Percentiles rank a stretch among this genome's conserved stretches.
phyloP scores from a whole-genome alignment of 768 basidiomycete genomes.

The Steccherinum ochraceum region DNA sequence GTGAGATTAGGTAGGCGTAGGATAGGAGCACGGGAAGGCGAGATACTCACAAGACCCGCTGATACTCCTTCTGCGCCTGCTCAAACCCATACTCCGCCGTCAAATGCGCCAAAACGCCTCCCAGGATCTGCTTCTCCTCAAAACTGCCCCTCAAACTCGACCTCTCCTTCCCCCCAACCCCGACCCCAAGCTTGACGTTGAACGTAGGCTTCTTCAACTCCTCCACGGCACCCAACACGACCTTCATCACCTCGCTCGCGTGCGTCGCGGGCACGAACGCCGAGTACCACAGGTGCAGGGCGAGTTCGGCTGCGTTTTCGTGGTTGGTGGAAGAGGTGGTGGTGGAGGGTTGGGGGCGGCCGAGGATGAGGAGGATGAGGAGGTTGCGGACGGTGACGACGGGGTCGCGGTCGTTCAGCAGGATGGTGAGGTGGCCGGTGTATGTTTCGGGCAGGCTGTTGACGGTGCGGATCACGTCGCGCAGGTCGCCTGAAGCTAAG shows the following conservation, averaged over 20 bases:
- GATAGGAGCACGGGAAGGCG: conserved; percentile 33
- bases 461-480: conserved; percentile 36
- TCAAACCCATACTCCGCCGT: neutral
- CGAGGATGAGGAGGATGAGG: conserved; percentile 35
- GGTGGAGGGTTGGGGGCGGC: conserved; percentile 3
- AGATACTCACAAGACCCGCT: conserved; percentile 19
- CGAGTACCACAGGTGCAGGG: conserved; percentile 46
- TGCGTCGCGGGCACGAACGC: conserved; percentile 32
- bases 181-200: neutral
- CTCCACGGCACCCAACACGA: neutral
- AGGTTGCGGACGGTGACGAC: conserved; percentile 34
- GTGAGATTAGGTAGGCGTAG: conserved; percentile 22
- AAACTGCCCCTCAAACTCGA: neutral
- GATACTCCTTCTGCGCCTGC: neutral
- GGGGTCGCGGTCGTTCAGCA: conserved; percentile 35
- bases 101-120: neutral
- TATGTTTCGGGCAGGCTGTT: conserved; percentile 37
- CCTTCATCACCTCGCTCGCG: neutral
- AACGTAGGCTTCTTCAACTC: conserved; percentile 6
- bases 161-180: neutral
- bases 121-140: neutral
- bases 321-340: conserved; percentile 21
- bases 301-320: conserved; percentile 32
- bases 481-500: conserved; percentile 44
- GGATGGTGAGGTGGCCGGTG: conserved; percentile 30